These are phyloP conservation scores for Citeromyces hawaiiensis DNA, from an alignment of 1,139 yeast species.

Conservation along the genomic window DNA sequence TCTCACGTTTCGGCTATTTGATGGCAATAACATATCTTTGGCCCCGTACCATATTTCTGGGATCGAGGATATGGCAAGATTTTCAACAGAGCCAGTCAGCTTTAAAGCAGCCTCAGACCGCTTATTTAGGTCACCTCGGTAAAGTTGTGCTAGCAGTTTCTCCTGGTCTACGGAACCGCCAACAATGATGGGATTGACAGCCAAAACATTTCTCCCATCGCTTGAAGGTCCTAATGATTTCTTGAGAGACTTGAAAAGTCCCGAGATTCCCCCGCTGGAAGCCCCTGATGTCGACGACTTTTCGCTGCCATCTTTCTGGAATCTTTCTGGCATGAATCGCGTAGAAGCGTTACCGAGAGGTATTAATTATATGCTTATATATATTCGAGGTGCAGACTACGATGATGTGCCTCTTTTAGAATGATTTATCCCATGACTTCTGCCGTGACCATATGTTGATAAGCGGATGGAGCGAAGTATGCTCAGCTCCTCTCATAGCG, in stretches of 20 bases:
- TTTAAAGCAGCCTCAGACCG: conserved; percentile 40
- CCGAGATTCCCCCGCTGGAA: not conserved
- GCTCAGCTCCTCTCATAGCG: too few species aligned
- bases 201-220: conserved; percentile 16
- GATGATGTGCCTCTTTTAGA: too few species aligned
- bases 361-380: not conserved
- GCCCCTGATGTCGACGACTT: not conserved
- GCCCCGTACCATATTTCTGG: conserved; percentile 73
- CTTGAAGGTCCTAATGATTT: conserved; percentile 27
- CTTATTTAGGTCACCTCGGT: conserved; percentile 21
- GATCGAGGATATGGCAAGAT: conserved; percentile 41
- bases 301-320: conserved; percentile 11
- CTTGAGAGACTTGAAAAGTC: conserved; percentile 41
- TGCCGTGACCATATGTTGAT: too few species aligned
- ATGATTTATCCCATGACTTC: too few species aligned
- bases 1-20: conserved; percentile 29
- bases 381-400: not conserved
- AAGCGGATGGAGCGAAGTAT: too few species aligned
- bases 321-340: not conserved
- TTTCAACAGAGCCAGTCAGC: conserved; percentile 35
- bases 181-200: conserved; percentile 45
- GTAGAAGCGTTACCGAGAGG: not conserved
- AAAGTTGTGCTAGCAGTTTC: conserved; percentile 25
- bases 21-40: conserved; percentile 34
- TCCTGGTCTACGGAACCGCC: conserved; percentile 48